Evolutionary conservation across 2,329 filamentous ascomycete species (phyloP).

Genomic region (Penicillium olsonii): DNA sequence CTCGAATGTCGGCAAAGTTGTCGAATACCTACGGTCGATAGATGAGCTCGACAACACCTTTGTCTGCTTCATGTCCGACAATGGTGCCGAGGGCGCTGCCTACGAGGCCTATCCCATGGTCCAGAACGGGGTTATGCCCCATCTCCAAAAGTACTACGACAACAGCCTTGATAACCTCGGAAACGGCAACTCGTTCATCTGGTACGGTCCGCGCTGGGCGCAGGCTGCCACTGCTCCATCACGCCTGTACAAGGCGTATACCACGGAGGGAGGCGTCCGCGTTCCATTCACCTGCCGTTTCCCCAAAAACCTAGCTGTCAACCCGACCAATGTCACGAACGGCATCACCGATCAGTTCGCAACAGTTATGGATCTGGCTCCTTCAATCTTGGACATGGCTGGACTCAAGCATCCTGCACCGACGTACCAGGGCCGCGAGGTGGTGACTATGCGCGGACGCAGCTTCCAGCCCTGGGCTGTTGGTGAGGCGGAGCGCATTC

Average conservation of each 20-base stretch:
- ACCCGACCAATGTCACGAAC: slow-evolving; percentile 22
- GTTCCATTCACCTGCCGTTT: slow-evolving; percentile 55
- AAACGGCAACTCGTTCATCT: slow-evolving; percentile 59
- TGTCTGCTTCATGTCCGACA: slow-evolving; percentile 65
- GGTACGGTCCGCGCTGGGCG: slow-evolving; percentile 62
- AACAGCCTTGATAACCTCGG: slow-evolving; percentile 62
- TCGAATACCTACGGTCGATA: slow-evolving; percentile 57
- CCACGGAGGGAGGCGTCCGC: slow-evolving; percentile 54
- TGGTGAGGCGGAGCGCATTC: slow-evolving; percentile 43
- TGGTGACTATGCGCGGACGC: slow-evolving; percentile 55
- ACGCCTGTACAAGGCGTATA: slow-evolving; percentile 52
- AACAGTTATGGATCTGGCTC: slow-evolving; percentile 56
- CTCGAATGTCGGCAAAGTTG: slow-evolving; percentile 59
- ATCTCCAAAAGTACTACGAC: slow-evolving; percentile 60
- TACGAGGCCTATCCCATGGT: slow-evolving; percentile 62
- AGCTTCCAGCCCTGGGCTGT: slow-evolving; percentile 48
- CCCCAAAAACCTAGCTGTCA: slow-evolving; percentile 29
- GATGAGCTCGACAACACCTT: slow-evolving; percentile 66
- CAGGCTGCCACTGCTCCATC: slow-evolving; percentile 56
- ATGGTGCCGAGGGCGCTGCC: slow-evolving; percentile 61
- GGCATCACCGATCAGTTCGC: slow-evolving; percentile 55
- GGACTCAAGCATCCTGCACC: slow-evolving; percentile 55
- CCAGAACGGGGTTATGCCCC: slow-evolving; percentile 55
- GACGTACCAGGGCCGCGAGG: slow-evolving; percentile 51
- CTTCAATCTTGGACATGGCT: slow-evolving; percentile 47